phyloP scores from a whole-genome alignment of 306 rosid genomes.

The Geum urbanum region DNA sequence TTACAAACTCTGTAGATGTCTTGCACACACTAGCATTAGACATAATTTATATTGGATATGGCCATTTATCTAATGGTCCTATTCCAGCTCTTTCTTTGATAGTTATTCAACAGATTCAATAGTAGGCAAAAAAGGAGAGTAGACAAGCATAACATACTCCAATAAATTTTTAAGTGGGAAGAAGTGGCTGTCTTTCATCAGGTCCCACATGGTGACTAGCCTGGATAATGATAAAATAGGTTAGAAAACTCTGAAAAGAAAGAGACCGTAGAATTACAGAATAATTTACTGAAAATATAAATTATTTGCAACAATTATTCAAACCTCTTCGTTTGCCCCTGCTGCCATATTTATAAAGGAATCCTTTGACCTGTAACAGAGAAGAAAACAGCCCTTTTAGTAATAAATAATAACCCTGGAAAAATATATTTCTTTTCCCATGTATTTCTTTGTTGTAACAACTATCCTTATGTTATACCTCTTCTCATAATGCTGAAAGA shows the following conservation, averaged over 20 bases:
- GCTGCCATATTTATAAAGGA: constrained; percentile 84
- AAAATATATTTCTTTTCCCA: not conserved
- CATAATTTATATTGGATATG: too few relatives aligned
- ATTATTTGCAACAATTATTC: not conserved
- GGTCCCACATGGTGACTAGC: too few relatives aligned
- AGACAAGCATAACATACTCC: constrained; percentile 13
- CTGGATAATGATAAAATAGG: too few relatives aligned
- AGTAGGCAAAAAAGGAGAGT: not conserved
- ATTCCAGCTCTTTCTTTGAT: not conserved
- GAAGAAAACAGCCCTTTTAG: not conserved
- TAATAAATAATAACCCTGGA: not conserved
- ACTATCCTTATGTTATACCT: not conserved
- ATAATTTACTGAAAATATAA: constrained; percentile 4
- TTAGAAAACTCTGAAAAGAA: too few relatives aligned
- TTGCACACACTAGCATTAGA: too few relatives aligned
- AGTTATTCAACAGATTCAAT: not conserved
- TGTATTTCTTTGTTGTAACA: not conserved
- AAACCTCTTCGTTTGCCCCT: constrained; percentile 97
- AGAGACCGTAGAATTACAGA: too few relatives aligned
- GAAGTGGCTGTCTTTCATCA: too few relatives aligned
- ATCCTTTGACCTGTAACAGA: constrained; percentile 63
- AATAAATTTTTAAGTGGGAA: too few relatives aligned
- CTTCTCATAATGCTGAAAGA: not conserved
- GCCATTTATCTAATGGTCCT: too few relatives aligned
- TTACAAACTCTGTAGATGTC: too few relatives aligned